Percentiles rank a stretch among this genome's conserved stretches.
phyloP scores from a whole-genome alignment of 176 grass and related monocot species.

The Oryza officinalis region DNA sequence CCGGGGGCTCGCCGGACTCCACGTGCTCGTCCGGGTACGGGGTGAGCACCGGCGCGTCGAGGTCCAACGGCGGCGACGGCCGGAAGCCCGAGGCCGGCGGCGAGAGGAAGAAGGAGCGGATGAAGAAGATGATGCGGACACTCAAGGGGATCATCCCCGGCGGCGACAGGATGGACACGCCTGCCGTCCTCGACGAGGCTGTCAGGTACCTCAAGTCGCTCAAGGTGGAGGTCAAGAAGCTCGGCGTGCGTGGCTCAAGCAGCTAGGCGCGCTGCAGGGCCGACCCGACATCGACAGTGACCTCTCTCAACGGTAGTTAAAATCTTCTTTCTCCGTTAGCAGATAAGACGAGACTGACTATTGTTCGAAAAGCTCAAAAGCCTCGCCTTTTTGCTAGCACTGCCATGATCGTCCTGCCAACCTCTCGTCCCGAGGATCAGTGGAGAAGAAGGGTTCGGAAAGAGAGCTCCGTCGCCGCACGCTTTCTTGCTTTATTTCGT shows the following conservation, averaged over 20 bases:
- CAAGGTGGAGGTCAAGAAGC: constrained; percentile 91
- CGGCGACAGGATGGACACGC: constrained; percentile 74
- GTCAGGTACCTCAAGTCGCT: constrained; percentile 83
- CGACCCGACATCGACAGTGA: background rate
- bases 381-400: constrained; percentile 1
- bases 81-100: background rate
- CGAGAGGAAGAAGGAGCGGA: constrained; percentile 55
- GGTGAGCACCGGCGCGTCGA: background rate
- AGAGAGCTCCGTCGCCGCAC: constrained; percentile 22
- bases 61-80: background rate
- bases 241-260: constrained; percentile 39
- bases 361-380: background rate
- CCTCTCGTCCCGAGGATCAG: constrained; percentile 6
- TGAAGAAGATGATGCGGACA: constrained; percentile 90
- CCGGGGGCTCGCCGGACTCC: constrained; percentile 65
- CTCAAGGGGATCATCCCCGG: constrained; percentile 83
- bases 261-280: constrained; percentile 1
- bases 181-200: constrained; percentile 78
- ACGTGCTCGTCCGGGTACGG: constrained; percentile 87
- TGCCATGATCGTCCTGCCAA: constrained; percentile 29
- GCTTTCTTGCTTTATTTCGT: background rate
- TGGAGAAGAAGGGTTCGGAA: constrained; percentile 13
- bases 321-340: background rate
- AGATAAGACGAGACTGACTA: background rate
- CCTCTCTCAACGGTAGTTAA: background rate